Evolutionary conservation across 1,284 basidiomycete species (phyloP).

Genomic region (Exsudoporus floridanus): DNA sequence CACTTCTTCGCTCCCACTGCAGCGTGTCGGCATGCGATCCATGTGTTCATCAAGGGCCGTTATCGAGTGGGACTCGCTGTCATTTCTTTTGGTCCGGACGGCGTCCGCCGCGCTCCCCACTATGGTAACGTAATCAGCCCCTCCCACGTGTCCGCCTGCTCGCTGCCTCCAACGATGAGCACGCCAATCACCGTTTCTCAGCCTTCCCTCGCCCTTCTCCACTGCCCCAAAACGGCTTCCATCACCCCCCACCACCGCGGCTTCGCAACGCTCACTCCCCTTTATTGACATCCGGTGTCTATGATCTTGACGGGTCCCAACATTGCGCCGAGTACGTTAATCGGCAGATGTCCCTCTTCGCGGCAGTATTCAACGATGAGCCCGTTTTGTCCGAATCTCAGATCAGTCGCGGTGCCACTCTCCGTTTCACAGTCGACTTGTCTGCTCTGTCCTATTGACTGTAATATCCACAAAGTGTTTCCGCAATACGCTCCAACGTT

Average conservation of each 20-base stretch:
- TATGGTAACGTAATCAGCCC: conserved; percentile 21
- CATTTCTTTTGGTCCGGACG: conserved; percentile 24
- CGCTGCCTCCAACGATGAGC: conserved; percentile 29
- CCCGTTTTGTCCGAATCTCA: background rate
- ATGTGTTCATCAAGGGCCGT: conserved; percentile 16
- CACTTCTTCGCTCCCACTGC: conserved; percentile 19
- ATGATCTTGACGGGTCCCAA: background rate
- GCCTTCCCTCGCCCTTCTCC: conserved; percentile 1
- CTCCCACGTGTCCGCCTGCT: conserved; percentile 12
- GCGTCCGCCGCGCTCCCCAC: conserved; percentile 14
- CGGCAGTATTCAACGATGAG: background rate
- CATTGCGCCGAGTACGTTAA: background rate
- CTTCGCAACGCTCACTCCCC: background rate
- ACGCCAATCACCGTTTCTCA: background rate
- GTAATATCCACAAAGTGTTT: too few species aligned
- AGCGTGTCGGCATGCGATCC: conserved; percentile 12
- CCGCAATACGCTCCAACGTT: too few species aligned
- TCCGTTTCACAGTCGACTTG: too few species aligned
- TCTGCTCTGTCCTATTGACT: too few species aligned
- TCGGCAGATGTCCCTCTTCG: background rate
- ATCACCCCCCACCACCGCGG: background rate
- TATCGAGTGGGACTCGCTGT: conserved; percentile 3
- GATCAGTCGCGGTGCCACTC: too few species aligned
- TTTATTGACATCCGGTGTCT: too few species aligned
- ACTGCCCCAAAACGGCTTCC: background rate